Base-by-base conservation (phyloP, 1,139 yeast genomes). In the Scheffersomyces segobiensis region DNA sequence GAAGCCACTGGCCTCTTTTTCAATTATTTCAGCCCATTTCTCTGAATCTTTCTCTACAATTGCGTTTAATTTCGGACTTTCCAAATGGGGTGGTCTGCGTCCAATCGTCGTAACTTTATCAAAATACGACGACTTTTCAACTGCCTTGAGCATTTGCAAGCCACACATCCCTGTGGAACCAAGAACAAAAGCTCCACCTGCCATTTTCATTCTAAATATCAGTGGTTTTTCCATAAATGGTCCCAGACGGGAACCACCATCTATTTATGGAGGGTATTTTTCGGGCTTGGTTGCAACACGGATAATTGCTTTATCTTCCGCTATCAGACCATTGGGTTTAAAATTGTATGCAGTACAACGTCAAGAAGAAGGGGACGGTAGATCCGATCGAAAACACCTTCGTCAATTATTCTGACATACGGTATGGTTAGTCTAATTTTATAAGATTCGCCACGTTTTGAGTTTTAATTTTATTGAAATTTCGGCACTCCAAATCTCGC, bases 81-180 rank as follows among this genome's bases (percentile, higher is more conserved):
- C 57, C 10, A 65, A 55, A 8, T 63, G 59, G 6, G 76, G 72
- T 6, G 63, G 58, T 46, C 85, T 74, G 67, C 90, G 79, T 19
- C 84, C 70, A 2, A 87, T 66, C 5, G 89, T 78, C 52, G 71
- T 69, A 12, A 85, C 70, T 17, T 74, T 68, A 3, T 69, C 57
- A 53, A 77, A 69, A 10, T 69, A 65, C 1, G 71, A 57, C 3
- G 81, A 70, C 17, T 67, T 57, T 55, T 71, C 72, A 19, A 81
- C 78, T 52, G 69, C 68, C 56, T 76, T 77, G 54, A 86, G 72
- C 53, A 86, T 73, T 19, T 74, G 77, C 26, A 72, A 65, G n/a
- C 91, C 91, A 52, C 86, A 85, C 46, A 87, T 72, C 6, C 91
- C 91, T 0, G 91, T 87, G 47, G 89, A 80, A 14, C 91, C 91